These are phyloP conservation scores for Trichoderma orchidacearum DNA, from an alignment of 495 filamentous ascomycete species.

Conservation along the genomic window DNA sequence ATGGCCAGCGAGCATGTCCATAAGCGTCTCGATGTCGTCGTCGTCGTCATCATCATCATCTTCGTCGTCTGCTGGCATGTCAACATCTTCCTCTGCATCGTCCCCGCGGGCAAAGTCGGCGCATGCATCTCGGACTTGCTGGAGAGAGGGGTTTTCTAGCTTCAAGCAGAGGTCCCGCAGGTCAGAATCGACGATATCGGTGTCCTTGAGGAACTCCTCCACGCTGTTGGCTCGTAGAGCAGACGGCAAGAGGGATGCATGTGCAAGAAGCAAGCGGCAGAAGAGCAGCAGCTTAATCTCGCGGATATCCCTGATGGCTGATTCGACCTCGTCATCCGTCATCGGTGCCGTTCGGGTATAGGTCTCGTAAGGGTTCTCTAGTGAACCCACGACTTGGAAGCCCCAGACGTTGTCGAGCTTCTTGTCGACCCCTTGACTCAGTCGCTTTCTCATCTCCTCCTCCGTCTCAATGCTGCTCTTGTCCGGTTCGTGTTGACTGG, in stretches of 20 bases:
- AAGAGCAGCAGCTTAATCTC: conserved; percentile 38
- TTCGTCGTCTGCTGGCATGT: conserved; percentile 7
- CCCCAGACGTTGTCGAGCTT: conserved; percentile 17
- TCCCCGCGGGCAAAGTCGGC: conserved; percentile 33
- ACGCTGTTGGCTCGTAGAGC: conserved; percentile 28
- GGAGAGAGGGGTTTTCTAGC: conserved; percentile 28
- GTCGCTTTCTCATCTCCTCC: conserved; percentile 21
- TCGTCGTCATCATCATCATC: conserved; percentile 10
- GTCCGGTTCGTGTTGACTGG: conserved; percentile 9
- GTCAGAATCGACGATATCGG: conserved; percentile 26
- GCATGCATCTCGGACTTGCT: conserved; percentile 37
- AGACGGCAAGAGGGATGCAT: conserved; percentile 31
- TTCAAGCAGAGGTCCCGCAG: conserved; percentile 34
- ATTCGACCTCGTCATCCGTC: conserved; percentile 27
- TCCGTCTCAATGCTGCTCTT: conserved; percentile 28
- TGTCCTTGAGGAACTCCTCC: conserved; percentile 31
- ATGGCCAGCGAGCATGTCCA: not conserved
- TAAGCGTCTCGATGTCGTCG: conserved; percentile 5
- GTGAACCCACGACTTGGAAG: conserved; percentile 21
- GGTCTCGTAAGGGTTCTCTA: conserved; percentile 21
- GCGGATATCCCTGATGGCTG: conserved; percentile 25
- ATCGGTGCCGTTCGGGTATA: conserved; percentile 21
- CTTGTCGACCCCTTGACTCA: conserved; percentile 25
- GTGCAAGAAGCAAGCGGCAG: conserved; percentile 32
- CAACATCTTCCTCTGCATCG: conserved; percentile 8